Evolutionary conservation across 257 asterid genomes (phyloP), one percentile per base, ranked within the genome.

Genomic region (Solanum rostratum): DNA sequence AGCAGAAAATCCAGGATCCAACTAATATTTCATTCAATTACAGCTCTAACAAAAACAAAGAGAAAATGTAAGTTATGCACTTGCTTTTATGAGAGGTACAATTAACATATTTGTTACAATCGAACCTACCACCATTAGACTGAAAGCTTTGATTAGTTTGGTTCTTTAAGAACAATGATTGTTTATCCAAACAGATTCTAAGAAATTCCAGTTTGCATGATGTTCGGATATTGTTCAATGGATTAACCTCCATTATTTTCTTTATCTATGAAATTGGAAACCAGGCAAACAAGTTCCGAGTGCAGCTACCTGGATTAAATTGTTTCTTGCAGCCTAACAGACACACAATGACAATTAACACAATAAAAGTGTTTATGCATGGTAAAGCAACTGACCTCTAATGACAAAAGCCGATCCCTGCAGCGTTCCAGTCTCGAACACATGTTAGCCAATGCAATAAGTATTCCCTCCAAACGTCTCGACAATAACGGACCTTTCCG

Each of bases 351-450:
- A 78, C 29, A 84, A 80, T 29, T 41, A 84, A 69, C 79, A 74
- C 27, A 65, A 71, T 62, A 37, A 55, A 39, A 78, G 46, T 50
- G 45, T 50, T 49, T 63, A 65, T 49, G 30, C 80, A 50, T 27
- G 43, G 49, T 46, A 27, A 82, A 87, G 76, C 16, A 81, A 87
- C 97, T 79, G 84, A 95, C 99, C 99, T 93, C 86, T 84, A 91
- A 88, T 29, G 94, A 87, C 46, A 95, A 89, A 84, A 91, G 91
- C 87, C 85, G 92, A 43, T 92, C 92, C 89, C 98, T 91, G 92
- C 98, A 96, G 90, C 94, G 89, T 89, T 96, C 97, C 91, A 93
- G 84, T 90, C 79, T 92, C 69, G 97, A 92, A 91, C 98, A 93
- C 85, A 95, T 89, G 89, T 91, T 92, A 87, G 94, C 94, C 89